Evolutionary conservation across 257 asterid species (phyloP), one percentile per base, ranked within the genome.

Genomic region (Solanum dulcamara): DNA sequence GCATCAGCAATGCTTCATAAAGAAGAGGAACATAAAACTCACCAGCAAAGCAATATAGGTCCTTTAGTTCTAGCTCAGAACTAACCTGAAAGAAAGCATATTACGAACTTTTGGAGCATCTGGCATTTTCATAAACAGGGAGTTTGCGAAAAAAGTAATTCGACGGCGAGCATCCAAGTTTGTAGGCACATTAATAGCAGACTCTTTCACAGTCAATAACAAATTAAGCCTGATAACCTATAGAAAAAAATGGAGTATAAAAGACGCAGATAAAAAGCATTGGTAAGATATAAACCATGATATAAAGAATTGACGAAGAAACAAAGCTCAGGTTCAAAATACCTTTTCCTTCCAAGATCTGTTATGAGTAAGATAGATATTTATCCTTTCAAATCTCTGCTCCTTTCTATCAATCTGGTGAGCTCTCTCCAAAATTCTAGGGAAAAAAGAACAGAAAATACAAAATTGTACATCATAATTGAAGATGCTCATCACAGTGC

Each of bases 31-130:
- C 79, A 62, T 42, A 66, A 24, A 72, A 72, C 80, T 88, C 80
- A 88, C 57, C 81, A 84, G 59, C 84, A 50, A 84, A 80, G 83
- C 57, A 74, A 53, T 33, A 35, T 62, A 40, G 15, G 71, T 35
- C 81, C 77, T 30, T 33, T 86, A 81, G 64, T 83, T 81, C 67
- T 80, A 60, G 83, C 85, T 87, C 84, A 66, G 87, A 88, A 90
- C 95, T 89, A 81, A 97, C 99, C 98, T 95, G 86, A 97, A 97
- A 72, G 99, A 97, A 82, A 95, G 93, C 99, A 97, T 97, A 86
- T 94, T 93, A 35, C 98, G 97, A 86, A 97, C 99, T 93, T 91
- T 93, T 30, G 99, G 99, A 24, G 99, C 98, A 88, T 77, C 82
- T 66, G 99, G 99, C 97, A 97, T 97, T 87, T 89, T 91, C 99